Conservation (phyloP, 1,139 yeast species). For the Taphrina flavorubra region DNA sequence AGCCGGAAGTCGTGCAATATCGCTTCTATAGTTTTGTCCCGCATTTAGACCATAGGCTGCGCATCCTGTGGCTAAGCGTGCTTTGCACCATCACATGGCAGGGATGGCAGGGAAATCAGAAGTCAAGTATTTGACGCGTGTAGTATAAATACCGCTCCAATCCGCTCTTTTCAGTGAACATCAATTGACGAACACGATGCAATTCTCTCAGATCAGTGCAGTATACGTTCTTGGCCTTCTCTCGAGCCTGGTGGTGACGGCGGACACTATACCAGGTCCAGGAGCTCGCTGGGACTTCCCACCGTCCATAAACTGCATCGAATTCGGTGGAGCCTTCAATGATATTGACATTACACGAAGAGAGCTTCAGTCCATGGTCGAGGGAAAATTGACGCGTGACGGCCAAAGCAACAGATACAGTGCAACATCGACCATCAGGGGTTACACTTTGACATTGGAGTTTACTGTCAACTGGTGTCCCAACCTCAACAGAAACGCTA, state of each 20-base stretch:
- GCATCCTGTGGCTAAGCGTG: too few species aligned
- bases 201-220: too few species aligned
- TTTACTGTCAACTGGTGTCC: slow-evolving; percentile 2
- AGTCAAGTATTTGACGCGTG: too few species aligned
- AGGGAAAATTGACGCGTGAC: background rate
- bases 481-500: background rate
- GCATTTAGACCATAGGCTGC: too few species aligned
- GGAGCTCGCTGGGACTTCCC: background rate
- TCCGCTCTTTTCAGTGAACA: too few species aligned
- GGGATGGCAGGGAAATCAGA: too few species aligned
- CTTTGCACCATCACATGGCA: too few species aligned
- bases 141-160: too few species aligned
- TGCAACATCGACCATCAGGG: background rate
- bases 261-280: background rate
- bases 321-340: background rate
- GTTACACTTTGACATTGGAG: background rate
- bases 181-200: too few species aligned
- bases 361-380: slow-evolving; percentile 9
- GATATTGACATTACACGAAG: background rate
- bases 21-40: too few species aligned
- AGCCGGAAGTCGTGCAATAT: too few species aligned
- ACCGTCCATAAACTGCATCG: background rate
- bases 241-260: background rate
- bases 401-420: background rate
- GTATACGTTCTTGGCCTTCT: too few species aligned